A percentile compares a stretch with the other conserved stretches of the same genome.
phyloP scores from a whole-genome alignment of 345 rosid genomes.

The Gynandropsis gynandra region DNA sequence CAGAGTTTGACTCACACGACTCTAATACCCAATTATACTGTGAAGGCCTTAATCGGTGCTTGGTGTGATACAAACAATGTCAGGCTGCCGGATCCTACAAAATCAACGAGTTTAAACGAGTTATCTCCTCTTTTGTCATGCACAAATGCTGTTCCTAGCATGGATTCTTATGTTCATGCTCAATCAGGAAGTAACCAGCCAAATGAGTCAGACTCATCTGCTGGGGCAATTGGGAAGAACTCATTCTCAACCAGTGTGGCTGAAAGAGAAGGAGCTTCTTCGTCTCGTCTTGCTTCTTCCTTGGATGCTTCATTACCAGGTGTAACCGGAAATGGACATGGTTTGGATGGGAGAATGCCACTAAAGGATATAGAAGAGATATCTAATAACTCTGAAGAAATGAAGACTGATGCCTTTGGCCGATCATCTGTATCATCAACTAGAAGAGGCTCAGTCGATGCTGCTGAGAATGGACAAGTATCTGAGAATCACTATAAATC shows the following conservation, averaged over 20 bases:
- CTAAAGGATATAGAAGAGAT: slow-evolving; percentile 43
- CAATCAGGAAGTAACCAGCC: slow-evolving; percentile 33
- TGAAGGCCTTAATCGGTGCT: slow-evolving; percentile 82
- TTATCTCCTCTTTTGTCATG: slow-evolving; percentile 45
- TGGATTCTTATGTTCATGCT: slow-evolving; percentile 29
- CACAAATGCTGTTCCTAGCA: slow-evolving; percentile 38
- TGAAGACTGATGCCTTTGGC: slow-evolving; percentile 35
- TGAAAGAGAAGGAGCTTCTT: slow-evolving; percentile 44
- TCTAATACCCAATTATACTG: slow-evolving; percentile 91
- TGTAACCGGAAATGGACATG: slow-evolving; percentile 43
- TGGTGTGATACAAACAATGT: slow-evolving; percentile 95
- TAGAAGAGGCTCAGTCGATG: slow-evolving; percentile 39
- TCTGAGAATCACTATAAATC: slow-evolving; percentile 49
- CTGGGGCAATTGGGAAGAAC: slow-evolving; percentile 37
- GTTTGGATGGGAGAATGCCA: slow-evolving; percentile 47
- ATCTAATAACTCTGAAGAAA: slow-evolving; percentile 41
- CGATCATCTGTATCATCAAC: slow-evolving; percentile 45
- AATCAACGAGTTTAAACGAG: slow-evolving; percentile 50
- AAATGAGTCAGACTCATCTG: slow-evolving; percentile 38
- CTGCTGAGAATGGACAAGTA: slow-evolving; percentile 31
- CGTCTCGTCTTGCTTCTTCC: slow-evolving; percentile 52
- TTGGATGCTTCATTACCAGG: slow-evolving; percentile 48
- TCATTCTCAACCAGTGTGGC: slow-evolving; percentile 32
- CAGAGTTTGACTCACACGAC: slow-evolving; percentile 66
- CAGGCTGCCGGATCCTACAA: slow-evolving; percentile 68